Base-by-base conservation (phyloP, 805 yeast species). In the Metschnikowia continentalis region DNA sequence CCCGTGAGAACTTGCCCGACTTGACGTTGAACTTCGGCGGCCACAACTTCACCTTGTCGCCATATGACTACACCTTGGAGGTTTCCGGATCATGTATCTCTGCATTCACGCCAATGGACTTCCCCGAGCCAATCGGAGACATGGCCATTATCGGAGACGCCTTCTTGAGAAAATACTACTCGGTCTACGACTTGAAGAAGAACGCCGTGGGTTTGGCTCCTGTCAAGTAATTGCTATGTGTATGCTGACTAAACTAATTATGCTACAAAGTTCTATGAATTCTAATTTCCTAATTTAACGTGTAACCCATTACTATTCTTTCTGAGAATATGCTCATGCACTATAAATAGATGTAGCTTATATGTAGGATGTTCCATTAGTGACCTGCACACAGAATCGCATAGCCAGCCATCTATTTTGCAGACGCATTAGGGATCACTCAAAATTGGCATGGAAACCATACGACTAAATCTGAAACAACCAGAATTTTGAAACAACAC, bases 111-210 rank as follows among this genome's bases (percentile, higher is more conserved):
- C 96, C 96, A 62, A 83, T 94, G 92, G 99, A 94, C 68, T 82
- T 94, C 83, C 98, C 98, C 48, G 89, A 84, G 63, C 97, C 97
- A 55, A 86, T 92, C 63, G 98, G 98, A 53, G 97, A 96, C 60
- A 73, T 94, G 73, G 96, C 97, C 52, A 92, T 94, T 64, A 76
- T 94, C 61, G 99, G 99, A 67, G 99, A 94, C 67, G 92, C 98
- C 14, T 94, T 94, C 86, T 82, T 94, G 74, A 89, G 99, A 78
- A 87, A 79, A 67, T 92, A 83, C 78, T 94, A 94, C 80, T 90
- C 97, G 22, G 81, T 94, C 60, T 94, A 94, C 73, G 98, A 94
- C 70, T 70, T 92, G 64, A 90, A 88, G 65, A 82, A 84, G 70
- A 78, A 92, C 69, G 95, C 96, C 47, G 97, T 94, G 64, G 98